Base-by-base conservation (phyloP, 2,329 filamentous ascomycete species). In the Colletotrichum eleusines region DNA sequence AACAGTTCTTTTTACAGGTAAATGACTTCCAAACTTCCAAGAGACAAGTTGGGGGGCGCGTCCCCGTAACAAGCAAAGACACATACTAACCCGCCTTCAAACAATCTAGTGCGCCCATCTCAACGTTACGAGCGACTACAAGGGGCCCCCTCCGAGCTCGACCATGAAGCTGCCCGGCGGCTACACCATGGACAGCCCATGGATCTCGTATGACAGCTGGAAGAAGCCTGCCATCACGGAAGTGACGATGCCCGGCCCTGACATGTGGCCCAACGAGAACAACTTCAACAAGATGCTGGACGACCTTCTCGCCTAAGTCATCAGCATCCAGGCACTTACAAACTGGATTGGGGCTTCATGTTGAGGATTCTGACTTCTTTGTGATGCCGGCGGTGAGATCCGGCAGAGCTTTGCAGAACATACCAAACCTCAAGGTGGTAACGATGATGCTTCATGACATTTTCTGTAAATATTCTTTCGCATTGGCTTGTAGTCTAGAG, bases 401-500 rank as follows among this genome's bases (percentile, higher is more conserved):
- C n/a, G 20, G 20, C 20, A 46, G n/a, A n/a, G 4, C 11, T 12
- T n/a, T n/a, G 3, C 12, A 12, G 3, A 23, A 3, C n/a, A 46
- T 23, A 2, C 20, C 12, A 46, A 46, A n/a, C n/a, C n/a, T 12
- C 44, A 46, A n/a, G 8, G 5, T 12, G 12, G 44, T 23, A 16
- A 46, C 20, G 4, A 46, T 23, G 9, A 44, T 11, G 20, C 42
- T 44, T 11, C 42, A 44, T n/a, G 42, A n/a, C 18, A 16, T n/a
- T 44, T 3, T 3, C n/a, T 0, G 8, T 42, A n/a, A 9, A 44
- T n/a, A 44, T n/a, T n/a, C 2, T 44, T n/a, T 4, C 8, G n/a
- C 2, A 44, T n/a, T 7, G 8, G 8, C 42, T 1, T n/a, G 8
- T 1, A 0, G 7, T 8, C 20, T n/a, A n/a, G 20, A 9, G 8